Evolutionary conservation across 768 basidiomycete genomes (phyloP).

Genomic region (Hirschioporus abietinus): DNA sequence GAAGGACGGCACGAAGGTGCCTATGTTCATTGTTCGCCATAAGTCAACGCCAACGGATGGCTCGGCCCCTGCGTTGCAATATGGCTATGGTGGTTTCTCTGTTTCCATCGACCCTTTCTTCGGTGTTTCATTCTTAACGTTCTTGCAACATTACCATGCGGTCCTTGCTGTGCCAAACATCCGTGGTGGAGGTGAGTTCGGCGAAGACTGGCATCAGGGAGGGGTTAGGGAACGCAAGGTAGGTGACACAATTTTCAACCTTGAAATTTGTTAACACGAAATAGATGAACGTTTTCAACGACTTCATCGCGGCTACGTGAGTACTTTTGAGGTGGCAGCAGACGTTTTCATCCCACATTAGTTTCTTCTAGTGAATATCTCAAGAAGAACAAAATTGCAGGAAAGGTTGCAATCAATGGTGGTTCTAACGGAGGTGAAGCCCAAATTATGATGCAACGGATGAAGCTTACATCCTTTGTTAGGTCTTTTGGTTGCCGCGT

Average conservation of each 20-base stretch:
- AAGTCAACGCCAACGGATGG: conserved; percentile 67
- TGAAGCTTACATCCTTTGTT: conserved; percentile 10
- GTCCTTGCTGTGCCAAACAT: conserved; percentile 57
- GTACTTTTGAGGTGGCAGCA: conserved; percentile 19
- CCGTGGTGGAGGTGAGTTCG: conserved; percentile 73
- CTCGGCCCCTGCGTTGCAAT: conserved; percentile 71
- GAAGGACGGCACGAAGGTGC: conserved; percentile 75
- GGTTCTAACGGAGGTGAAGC: conserved; percentile 71
- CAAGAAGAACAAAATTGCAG: conserved; percentile 65
- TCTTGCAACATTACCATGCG: conserved; percentile 65
- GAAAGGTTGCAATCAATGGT: conserved; percentile 74
- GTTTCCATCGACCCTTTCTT: conserved; percentile 70
- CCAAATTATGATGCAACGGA: not conserved
- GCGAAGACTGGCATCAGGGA: conserved; percentile 78
- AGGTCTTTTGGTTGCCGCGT: conserved; percentile 84
- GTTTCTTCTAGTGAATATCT: conserved; percentile 33
- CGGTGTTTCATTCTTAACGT: conserved; percentile 64
- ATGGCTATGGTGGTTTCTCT: conserved; percentile 82
- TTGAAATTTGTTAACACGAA: conserved; percentile 6
- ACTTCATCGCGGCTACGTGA: conserved; percentile 79
- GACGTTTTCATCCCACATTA: not conserved
- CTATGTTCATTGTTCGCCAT: conserved; percentile 82
- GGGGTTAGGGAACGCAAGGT: conserved; percentile 71
- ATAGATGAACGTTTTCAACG: conserved; percentile 71
- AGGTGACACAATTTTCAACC: conserved; percentile 6